Percentiles rank a stretch among this genome's conserved stretches.
These are phyloP conservation scores for Astragalus membranaceus DNA, from an alignment of 306 rosid species.

Conservation along the genomic window DNA sequence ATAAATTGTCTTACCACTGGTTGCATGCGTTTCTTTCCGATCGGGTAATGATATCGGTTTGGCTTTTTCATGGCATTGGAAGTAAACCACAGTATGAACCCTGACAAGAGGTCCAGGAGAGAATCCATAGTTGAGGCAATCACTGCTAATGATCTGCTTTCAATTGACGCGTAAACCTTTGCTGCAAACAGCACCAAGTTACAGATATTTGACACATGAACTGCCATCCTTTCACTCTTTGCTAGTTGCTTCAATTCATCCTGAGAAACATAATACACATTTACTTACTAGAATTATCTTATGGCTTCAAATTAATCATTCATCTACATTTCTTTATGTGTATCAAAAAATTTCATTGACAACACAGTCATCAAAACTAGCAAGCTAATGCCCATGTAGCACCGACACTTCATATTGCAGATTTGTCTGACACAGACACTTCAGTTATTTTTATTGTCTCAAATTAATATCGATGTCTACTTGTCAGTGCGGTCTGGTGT, in stretches of 20 bases:
- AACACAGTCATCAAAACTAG: background rate
- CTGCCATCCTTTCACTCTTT: constrained; percentile 56
- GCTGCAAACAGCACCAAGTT: constrained; percentile 65
- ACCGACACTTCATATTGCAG: no score
- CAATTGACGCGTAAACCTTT: constrained; percentile 64
- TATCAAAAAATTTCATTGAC: background rate
- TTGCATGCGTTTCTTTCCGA: constrained; percentile 88
- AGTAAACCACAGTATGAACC: constrained; percentile 82
- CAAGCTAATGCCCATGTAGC: background rate
- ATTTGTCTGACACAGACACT: no score
- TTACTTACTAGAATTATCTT: background rate
- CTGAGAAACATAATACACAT: constrained; percentile 28
- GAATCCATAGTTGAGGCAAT: constrained; percentile 87
- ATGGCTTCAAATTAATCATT: background rate
- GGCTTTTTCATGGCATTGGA: constrained; percentile 62
- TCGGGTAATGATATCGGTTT: constrained; percentile 65
- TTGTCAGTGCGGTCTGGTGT: no score
- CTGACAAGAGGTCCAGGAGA: constrained; percentile 78
- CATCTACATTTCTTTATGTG: background rate
- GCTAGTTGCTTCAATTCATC: constrained; percentile 64
- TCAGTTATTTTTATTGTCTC: no score
- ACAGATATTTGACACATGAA: constrained; percentile 46
- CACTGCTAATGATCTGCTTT: constrained; percentile 66
- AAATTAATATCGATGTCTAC: no score
- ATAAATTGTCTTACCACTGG: constrained; percentile 52